Percentiles rank a stretch among this genome's conserved stretches.
These are phyloP conservation scores for Collybia nuda DNA, from an alignment of 768 basidiomycete species.

Conservation along the genomic window DNA sequence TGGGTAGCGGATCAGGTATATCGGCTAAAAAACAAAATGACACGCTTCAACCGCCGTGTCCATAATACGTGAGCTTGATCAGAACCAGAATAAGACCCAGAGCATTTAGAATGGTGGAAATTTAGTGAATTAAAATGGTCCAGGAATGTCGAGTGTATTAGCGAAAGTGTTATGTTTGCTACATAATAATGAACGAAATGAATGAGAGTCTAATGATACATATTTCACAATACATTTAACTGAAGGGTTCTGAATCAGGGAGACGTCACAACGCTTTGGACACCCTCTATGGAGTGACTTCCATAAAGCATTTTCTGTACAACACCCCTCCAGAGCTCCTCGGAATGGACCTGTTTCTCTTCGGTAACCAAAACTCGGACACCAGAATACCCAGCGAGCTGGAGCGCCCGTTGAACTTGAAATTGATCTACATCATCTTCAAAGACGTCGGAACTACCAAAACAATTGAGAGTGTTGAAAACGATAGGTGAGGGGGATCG, in stretches of 20 bases:
- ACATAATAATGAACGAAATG: no score
- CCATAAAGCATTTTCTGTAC: conserved; percentile 12
- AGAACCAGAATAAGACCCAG: no score
- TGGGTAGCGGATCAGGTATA: no score
- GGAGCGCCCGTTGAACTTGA: conserved; percentile 18
- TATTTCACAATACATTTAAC: not conserved
- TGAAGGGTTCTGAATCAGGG: not conserved
- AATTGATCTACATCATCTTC: conserved; percentile 27
- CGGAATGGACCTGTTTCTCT: conserved; percentile 3
- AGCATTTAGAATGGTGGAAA: no score
- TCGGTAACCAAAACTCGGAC: conserved; percentile 14
- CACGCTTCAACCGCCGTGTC: no score
- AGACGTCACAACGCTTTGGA: not conserved
- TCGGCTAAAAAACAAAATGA: no score
- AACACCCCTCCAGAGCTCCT: conserved; percentile 13
- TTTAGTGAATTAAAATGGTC: no score
- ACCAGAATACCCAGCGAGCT: conserved; percentile 9
- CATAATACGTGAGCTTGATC: no score
- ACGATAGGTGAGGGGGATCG: conserved; percentile 23
- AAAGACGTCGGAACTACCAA: conserved; percentile 26
- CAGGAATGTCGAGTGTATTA: no score
- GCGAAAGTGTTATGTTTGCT: no score
- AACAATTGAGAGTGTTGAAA: conserved; percentile 28
- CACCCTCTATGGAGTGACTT: not conserved
- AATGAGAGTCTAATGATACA: no score